Evolutionary conservation across 768 basidiomycete species (phyloP).

Genomic region (Termitomyces sp.): DNA sequence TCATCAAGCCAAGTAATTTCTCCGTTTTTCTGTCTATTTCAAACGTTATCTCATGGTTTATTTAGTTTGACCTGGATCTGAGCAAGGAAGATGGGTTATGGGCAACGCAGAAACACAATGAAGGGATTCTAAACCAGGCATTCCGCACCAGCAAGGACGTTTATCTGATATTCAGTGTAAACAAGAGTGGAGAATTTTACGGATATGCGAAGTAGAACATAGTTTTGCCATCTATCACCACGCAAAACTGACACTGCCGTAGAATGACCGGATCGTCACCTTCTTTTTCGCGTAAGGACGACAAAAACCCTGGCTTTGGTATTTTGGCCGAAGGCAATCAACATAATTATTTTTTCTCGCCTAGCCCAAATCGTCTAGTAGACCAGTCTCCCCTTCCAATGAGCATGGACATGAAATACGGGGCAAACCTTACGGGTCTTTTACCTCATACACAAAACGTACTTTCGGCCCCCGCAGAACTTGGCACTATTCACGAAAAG

Average conservation of each 20-base stretch:
- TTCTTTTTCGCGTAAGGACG: conserved; percentile 6
- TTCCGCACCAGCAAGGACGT: conserved; percentile 89
- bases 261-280: conserved; percentile 65
- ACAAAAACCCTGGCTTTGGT: conserved; percentile 7
- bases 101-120: conserved; percentile 94
- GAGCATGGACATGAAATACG: background rate
- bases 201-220: conserved; percentile 75
- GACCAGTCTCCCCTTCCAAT: conserved; percentile 39
- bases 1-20: conserved; percentile 65
- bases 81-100: conserved; percentile 78
- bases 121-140: conserved; percentile 86
- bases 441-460: conserved; percentile 3
- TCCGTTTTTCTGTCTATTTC: conserved; percentile 12
- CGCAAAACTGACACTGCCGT: background rate
- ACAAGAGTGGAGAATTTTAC: conserved; percentile 92
- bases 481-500: conserved; percentile 31
- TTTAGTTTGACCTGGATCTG: conserved; percentile 70
- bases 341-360: conserved; percentile 25
- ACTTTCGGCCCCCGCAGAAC: conserved; percentile 51
- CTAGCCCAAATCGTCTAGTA: conserved; percentile 30
- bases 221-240: conserved; percentile 6
- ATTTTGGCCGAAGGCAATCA: background rate
- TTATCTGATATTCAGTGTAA: conserved; percentile 86
- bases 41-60: background rate
- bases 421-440: background rate